Evolutionary conservation across 805 yeast genomes (phyloP).

Genomic region (Pachysolen tannophilus): DNA sequence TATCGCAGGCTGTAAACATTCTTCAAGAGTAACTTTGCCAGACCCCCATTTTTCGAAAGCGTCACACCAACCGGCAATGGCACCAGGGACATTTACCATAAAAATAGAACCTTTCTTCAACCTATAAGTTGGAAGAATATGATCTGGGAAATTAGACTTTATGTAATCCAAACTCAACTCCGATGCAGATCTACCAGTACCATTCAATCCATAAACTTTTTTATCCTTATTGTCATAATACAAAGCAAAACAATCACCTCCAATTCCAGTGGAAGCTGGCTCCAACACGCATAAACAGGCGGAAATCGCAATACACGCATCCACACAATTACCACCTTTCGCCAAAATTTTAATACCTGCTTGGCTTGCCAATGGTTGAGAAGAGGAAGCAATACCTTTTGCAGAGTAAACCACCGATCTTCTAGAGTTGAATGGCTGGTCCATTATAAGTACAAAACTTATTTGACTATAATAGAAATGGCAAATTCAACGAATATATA

Average conservation of each 20-base stretch:
- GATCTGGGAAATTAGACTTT: constrained; percentile 28
- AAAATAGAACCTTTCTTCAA: constrained; percentile 46
- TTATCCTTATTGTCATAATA: constrained; percentile 43
- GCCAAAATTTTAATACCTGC: constrained; percentile 63
- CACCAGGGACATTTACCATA: constrained; percentile 70
- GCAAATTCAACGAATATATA: too few species aligned
- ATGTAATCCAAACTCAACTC: constrained; percentile 40
- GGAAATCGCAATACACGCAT: constrained; percentile 53
- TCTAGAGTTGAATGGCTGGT: constrained; percentile 37
- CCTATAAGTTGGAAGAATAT: constrained; percentile 35
- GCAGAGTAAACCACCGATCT: constrained; percentile 69
- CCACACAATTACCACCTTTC: constrained; percentile 68
- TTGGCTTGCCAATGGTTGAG: constrained; percentile 71
- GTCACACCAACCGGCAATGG: constrained; percentile 75
- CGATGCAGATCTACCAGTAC: constrained; percentile 64
- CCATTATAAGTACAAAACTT: too few species aligned
- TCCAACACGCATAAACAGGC: constrained; percentile 50
- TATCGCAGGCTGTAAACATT: constrained; percentile 57
- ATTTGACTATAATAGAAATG: too few species aligned
- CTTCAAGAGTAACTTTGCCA: constrained; percentile 49
- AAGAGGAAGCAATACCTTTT: constrained; percentile 64
- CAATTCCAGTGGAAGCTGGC: constrained; percentile 57
- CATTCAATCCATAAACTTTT: constrained; percentile 61
- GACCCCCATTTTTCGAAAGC: constrained; percentile 66
- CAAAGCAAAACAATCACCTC: constrained; percentile 62